Base-by-base conservation (phyloP, 2,329 filamentous ascomycete species). In the Cercospora brassicicola region DNA sequence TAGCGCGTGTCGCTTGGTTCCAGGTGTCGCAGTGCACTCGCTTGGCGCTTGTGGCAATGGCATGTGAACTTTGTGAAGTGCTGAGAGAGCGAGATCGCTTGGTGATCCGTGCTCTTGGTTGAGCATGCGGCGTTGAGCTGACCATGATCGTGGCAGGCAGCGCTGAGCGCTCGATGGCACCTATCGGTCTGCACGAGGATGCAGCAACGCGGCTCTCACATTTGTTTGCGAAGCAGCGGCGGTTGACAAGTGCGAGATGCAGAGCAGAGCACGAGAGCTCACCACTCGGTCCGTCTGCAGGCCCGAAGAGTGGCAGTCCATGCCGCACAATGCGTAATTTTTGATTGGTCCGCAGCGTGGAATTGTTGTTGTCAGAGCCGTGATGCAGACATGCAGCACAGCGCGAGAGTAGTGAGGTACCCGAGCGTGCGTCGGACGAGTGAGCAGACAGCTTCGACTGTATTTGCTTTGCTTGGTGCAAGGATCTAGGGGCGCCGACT, bases 1-100 rank as follows among this genome's bases (percentile, higher is more conserved):
- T 33, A 45, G 39, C 26, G 55, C 31, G n/a, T 39, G 4, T 66
- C 59, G 65, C 65, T 62, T 51, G 31, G 51, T 15, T 48, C 48
- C 59, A 31, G 20, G 36, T 42, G 42, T 23, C 18, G 42, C 42
- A 48, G 42, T 23, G 42, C 18, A 23, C 42, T 48, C 42, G 45
- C 18, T 51, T 23, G 45, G 45, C 36, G 51, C 53, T 30, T n/a
- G 65, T 67, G 51, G 65, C 53, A 30, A 28, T 48, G 42, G 55
- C 60, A 67, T 64, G 65, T 67, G 65, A 63, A 62, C 9, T 48
- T 48, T 48, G 18, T 20, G 18, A 51, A 51, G 45, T 51, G 45
- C 45, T 23, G 53, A 28, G 20, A 8, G 53, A 2, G 53, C 30
- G 53, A 30, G 53, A 20, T 33, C 53, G 53, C 5, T 9, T 1